phyloP scores from a whole-genome alignment of 73 alveolate species.

The Tetrahymena borealis region DNA sequence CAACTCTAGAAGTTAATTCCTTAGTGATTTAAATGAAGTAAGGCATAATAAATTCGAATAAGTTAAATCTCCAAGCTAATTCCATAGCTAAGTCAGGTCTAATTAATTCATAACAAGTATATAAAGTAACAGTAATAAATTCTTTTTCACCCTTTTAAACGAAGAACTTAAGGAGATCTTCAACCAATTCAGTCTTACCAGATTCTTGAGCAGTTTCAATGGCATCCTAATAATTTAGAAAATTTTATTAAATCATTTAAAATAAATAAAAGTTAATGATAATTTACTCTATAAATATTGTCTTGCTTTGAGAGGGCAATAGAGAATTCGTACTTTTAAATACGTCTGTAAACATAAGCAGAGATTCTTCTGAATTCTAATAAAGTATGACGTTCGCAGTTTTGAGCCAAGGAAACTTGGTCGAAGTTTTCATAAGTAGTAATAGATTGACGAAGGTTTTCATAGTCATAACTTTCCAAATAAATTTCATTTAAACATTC shows the following conservation, averaged over 20 bases:
- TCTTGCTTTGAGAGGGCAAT: slow-evolving; percentile 89
- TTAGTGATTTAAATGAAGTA: slow-evolving; percentile 93
- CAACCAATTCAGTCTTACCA: slow-evolving; percentile 80
- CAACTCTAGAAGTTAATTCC: slow-evolving; percentile 87
- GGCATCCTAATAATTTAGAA: slow-evolving; percentile 51
- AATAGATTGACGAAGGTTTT: slow-evolving; percentile 78
- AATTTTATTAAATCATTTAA: neutral
- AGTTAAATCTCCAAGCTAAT: slow-evolving; percentile 95
- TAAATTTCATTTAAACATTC: slow-evolving; percentile 95
- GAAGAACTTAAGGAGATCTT: slow-evolving; percentile 88
- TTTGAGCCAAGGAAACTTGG: slow-evolving; percentile 79
- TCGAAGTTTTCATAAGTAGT: slow-evolving; percentile 89
- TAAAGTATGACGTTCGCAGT: slow-evolving; percentile 84
- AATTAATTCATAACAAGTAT: slow-evolving; percentile 95
- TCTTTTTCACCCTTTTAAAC: slow-evolving; percentile 91
- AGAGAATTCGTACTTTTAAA: slow-evolving; percentile 76
- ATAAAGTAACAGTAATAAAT: slow-evolving; percentile 89
- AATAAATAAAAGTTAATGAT: neutral
- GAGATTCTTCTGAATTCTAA: slow-evolving; percentile 96
- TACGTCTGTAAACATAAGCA: slow-evolving; percentile 91
- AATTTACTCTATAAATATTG: slow-evolving; percentile 60
- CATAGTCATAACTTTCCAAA: slow-evolving; percentile 95
- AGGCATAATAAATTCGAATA: slow-evolving; percentile 94
- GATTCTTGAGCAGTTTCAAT: slow-evolving; percentile 96
- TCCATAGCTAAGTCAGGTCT: slow-evolving; percentile 97